Conservation (phyloP, 306 rosid genomes). For the Prunus mongolica region DNA sequence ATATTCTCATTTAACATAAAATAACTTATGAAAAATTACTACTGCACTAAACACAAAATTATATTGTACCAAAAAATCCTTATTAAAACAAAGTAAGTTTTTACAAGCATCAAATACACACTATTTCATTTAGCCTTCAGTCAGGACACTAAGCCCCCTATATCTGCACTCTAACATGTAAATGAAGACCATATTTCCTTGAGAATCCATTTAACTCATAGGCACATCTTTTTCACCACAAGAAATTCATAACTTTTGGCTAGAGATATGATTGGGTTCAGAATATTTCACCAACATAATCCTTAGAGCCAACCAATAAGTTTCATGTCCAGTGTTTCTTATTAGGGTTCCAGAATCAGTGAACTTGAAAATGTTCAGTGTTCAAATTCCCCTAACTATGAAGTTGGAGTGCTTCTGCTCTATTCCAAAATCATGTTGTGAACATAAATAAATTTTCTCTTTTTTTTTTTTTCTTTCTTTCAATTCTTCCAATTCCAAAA, state of each 20-base stretch:
- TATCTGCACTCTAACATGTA: background rate
- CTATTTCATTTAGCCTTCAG: background rate
- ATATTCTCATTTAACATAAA: conserved; percentile 3
- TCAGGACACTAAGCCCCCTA: background rate
- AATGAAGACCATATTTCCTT: background rate
- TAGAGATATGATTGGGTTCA: background rate
- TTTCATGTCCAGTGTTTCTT: background rate
- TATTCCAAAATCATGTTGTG: background rate
- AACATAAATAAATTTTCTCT: background rate
- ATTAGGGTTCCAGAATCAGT: background rate
- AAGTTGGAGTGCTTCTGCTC: background rate
- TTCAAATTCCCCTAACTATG: background rate
- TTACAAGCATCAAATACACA: background rate
- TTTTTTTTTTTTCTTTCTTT: background rate
- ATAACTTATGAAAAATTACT: background rate
- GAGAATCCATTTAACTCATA: background rate
- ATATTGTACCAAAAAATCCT: conserved; percentile 3
- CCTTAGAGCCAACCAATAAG: background rate
- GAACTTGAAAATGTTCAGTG: background rate
- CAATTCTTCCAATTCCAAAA: background rate
- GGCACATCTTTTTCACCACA: background rate
- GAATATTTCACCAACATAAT: background rate
- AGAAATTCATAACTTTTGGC: background rate
- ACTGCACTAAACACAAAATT: conserved; percentile 1
- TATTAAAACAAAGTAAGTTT: background rate